Evolutionary conservation across 371 early-diverging fungal species (phyloP).

Genomic region (Haplosporangium sp.): DNA sequence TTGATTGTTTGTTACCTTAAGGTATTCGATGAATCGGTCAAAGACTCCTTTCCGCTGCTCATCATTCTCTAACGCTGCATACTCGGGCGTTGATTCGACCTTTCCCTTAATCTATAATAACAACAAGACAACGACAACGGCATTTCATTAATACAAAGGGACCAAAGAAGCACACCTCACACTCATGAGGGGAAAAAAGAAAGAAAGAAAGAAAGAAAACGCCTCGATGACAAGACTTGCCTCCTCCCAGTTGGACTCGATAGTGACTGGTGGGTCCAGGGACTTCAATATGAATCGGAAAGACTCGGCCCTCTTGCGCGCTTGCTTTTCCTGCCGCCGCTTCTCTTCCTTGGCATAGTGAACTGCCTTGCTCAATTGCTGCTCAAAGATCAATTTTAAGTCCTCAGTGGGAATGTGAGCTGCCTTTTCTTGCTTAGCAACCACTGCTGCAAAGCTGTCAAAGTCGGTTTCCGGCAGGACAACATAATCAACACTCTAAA

Average conservation of each 20-base stretch:
- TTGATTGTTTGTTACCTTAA: slow-evolving; percentile 61
- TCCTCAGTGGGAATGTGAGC: slow-evolving; percentile 47
- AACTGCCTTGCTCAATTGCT: slow-evolving; percentile 71
- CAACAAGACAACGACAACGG: neutral
- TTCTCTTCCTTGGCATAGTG: slow-evolving; percentile 78
- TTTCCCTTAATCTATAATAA: slow-evolving; percentile 29
- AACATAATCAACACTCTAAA: slow-evolving; percentile 60
- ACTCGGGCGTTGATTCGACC: slow-evolving; percentile 63
- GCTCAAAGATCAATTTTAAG: slow-evolving; percentile 61
- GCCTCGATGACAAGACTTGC: slow-evolving; percentile 39
- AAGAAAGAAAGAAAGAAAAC: neutral
- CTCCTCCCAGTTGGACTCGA: slow-evolving; percentile 76
- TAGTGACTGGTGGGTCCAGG: slow-evolving; percentile 67
- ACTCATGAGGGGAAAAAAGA: neutral
- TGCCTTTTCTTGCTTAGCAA: slow-evolving; percentile 54
- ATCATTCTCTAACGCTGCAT: slow-evolving; percentile 72
- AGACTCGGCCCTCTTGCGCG: slow-evolving; percentile 78
- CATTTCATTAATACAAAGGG: neutral
- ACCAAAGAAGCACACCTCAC: neutral
- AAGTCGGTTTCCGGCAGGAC: slow-evolving; percentile 65
- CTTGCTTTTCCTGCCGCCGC: slow-evolving; percentile 74
- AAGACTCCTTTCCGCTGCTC: slow-evolving; percentile 77
- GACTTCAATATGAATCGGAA: slow-evolving; percentile 78
- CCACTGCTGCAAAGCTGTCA: slow-evolving; percentile 56
- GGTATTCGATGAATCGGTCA: slow-evolving; percentile 74